These are phyloP conservation scores for Ammopiptanthus mongolicus DNA, from an alignment of 306 rosid species.

Conservation along the genomic window DNA sequence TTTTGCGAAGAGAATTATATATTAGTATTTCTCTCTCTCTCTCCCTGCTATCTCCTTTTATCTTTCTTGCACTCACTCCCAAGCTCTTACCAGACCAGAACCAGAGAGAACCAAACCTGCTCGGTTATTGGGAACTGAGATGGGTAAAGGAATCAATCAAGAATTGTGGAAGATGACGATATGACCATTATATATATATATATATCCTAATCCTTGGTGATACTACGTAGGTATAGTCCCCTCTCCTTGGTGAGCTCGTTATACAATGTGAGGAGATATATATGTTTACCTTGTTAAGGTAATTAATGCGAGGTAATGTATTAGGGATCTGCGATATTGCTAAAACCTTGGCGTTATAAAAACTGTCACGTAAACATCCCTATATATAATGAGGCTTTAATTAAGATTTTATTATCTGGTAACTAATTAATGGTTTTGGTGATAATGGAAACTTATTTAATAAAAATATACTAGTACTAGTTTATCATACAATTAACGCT, in stretches of 20 bases:
- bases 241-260: neutral
- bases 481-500: neutral
- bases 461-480: neutral
- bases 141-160: constrained; percentile 23
- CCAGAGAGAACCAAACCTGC: constrained; percentile 36
- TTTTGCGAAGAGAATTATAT: constrained; percentile 8
- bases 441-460: neutral
- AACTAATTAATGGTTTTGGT: neutral
- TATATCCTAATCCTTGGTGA: neutral
- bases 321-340: constrained; percentile 34
- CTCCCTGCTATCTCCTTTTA: neutral
- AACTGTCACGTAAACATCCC: neutral
- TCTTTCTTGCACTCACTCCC: constrained; percentile 69
- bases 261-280: constrained; percentile 20
- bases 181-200: constrained; percentile 15
- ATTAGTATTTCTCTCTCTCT: neutral
- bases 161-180: constrained; percentile 45
- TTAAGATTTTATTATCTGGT: neutral
- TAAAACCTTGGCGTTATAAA: neutral
- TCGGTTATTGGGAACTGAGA: constrained; percentile 49
- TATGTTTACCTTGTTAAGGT: neutral
- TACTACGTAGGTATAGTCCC: neutral
- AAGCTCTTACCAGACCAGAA: constrained; percentile 46
- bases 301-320: constrained; percentile 10
- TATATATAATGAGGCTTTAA: neutral